Conservation (phyloP, 2,329 filamentous ascomycete genomes). For the Pestalotiopsis sp. region DNA sequence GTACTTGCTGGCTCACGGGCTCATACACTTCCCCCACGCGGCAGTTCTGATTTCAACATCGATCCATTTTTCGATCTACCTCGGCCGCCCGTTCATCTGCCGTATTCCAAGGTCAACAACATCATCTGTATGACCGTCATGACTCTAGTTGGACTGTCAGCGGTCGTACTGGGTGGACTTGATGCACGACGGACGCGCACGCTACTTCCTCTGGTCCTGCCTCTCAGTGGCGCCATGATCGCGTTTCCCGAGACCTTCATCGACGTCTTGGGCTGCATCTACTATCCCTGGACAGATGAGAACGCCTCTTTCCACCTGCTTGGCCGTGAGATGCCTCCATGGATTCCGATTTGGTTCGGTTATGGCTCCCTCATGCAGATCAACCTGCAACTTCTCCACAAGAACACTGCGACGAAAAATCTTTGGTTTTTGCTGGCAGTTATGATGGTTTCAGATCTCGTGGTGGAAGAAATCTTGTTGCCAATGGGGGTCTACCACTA, state of each 20-base stretch:
- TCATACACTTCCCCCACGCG: neutral
- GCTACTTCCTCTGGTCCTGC: neutral
- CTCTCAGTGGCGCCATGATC: neutral
- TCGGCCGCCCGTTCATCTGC: neutral
- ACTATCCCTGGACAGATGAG: neutral
- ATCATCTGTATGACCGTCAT: neutral
- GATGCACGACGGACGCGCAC: neutral
- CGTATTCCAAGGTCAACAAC: neutral
- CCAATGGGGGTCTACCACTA: neutral
- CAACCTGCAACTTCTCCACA: neutral
- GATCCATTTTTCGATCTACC: neutral
- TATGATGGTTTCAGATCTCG: neutral
- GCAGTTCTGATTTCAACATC: neutral
- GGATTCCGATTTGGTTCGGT: neutral
- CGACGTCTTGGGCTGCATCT: neutral
- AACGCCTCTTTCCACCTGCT: neutral
- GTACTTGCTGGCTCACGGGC: neutral
- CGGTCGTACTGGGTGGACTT: neutral
- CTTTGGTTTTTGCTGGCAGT: neutral
- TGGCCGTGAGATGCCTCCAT: neutral
- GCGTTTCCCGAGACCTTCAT: constrained; percentile 1
- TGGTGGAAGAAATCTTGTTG: neutral
- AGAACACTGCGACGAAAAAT: neutral
- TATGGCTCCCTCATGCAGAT: neutral
- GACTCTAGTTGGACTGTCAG: neutral